Base-by-base conservation (phyloP, 192 early-diverging fungal genomes). In the Oehlia diaphana region DNA sequence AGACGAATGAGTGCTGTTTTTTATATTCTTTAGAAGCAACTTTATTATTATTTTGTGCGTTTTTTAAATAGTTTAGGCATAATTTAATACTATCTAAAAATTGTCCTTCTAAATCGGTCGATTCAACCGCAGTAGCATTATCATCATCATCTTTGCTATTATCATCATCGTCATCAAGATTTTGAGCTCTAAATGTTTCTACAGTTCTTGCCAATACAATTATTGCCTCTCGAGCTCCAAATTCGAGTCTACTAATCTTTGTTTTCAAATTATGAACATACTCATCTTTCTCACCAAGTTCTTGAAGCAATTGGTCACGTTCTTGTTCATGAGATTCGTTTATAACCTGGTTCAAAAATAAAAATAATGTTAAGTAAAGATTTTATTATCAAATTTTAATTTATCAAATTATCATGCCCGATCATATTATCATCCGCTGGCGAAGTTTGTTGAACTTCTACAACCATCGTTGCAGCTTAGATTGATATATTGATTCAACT, bases 311-410 rank as follows among this genome's bases (percentile, higher is more conserved):
- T 42, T 85, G 82, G 62, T 82, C 81, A 9, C 86, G 81, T 81
- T 87, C 86, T 61, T 84, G 81, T 78, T 87, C 86, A 72, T 87
- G 85, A 75, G 83, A 77, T 37, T 81, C 78, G 70, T 85, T 82
- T 76, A 87, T 87, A 16, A 79, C 81, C 86, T 87, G 58, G 6
- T n/a, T 70, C 9, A 21, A 26, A 7, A 58, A 58, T 21, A 58
- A 58, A 58, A 58, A 21, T 58, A 21, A 4, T 19, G 50, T 16
- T 14, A 4, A 21, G 4, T 58, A 16, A 6, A 16, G 21, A 19
- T 12, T 58, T 58, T 58, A 58, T 58, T 21, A 58, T 53, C 19
- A 0, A 58, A 58, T 4, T 58, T 21, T 19, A 58, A 58, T 5
- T 58, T 58, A 58, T 47, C 4, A 47, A 47, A 47, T 47, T 47